Base-by-base conservation (phyloP, 78 protist species). In the Mastigamoeba balamuthi region DNA sequence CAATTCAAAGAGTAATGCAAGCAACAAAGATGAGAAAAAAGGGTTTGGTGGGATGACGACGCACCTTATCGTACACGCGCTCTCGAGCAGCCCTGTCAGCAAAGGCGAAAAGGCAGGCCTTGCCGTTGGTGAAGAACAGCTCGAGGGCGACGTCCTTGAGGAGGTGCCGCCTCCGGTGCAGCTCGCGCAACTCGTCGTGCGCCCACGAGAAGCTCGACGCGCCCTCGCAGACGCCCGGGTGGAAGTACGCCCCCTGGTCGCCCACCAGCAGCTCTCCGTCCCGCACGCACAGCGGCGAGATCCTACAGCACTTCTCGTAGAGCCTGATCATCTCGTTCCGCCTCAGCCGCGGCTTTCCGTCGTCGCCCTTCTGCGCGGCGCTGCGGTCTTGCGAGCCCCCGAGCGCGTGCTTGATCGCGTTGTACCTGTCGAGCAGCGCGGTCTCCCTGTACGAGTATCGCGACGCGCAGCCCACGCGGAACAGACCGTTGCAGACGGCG, bases 71-170 rank as follows among this genome's bases (percentile, higher is more conserved):
- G 33, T 78, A 58, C 25, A 77, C 86, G 10, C 67, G 28, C 44
- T 83, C 82, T 2, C 93, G 73, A 66, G 38, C 69, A 3, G n/a
- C 17, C 23, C 53, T 5, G 44, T 78, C 52, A 2, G n/a, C 36
- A 40, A 92, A 92, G 3, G 91, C 89, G 44, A 92, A 68, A 40
- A 93, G 37, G 38, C 78, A 43, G 0, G 93, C 69, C 58, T 73
- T 82, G 29, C 91, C 87, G 52, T 80, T 76, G 17, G 69, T 67
- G 42, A 93, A 40, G 52, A 87, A 87, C 17, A 93, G 73, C 73
- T 93, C 96, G 17, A 93, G 43, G n/a, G 92, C 96, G 38, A 23
- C 69, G 73, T 85, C 53, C 58, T 80, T 75, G 9, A 93, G 64
- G 44, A 80, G 70, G 78, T 84, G 83, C 35, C 96, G 85, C 6